Percentiles rank a stretch among this genome's conserved stretches.
phyloP scores from a whole-genome alignment of 2,329 filamentous ascomycete species.

The Cladosporium sp. region DNA sequence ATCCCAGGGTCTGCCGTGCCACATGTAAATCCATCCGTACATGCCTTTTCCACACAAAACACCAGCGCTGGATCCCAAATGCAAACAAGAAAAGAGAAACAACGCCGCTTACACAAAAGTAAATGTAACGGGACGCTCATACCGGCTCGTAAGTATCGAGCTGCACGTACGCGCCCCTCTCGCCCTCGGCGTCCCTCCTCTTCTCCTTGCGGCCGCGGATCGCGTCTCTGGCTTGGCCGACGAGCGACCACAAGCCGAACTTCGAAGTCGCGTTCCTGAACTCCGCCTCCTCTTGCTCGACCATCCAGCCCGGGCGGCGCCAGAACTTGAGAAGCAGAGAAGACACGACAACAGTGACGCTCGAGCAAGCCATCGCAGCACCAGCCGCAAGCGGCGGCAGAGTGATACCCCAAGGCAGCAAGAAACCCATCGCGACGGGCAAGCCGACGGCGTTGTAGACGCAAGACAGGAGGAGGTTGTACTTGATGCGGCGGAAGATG shows the following conservation, averaged over 20 bases:
- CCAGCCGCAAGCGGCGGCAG: constrained; percentile 92
- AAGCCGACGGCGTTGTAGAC: constrained; percentile 87
- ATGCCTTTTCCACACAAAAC: background rate
- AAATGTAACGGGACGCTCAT: constrained; percentile 11
- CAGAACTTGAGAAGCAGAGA: constrained; percentile 81
- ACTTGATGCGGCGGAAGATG: constrained; percentile 88
- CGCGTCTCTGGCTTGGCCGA: constrained; percentile 16
- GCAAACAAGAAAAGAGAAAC: background rate
- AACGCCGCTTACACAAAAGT: background rate
- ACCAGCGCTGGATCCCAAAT: background rate
- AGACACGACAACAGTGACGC: constrained; percentile 81
- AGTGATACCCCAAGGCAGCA: constrained; percentile 80
- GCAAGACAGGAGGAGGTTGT: constrained; percentile 90
- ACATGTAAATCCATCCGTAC: background rate
- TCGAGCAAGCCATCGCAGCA: constrained; percentile 86
- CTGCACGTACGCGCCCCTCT: constrained; percentile 40
- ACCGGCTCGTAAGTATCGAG: constrained; percentile 35
- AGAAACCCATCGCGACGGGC: constrained; percentile 94
- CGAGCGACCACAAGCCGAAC: constrained; percentile 10
- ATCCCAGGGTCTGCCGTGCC: background rate
- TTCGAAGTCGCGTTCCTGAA: constrained; percentile 4
- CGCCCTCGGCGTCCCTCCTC: constrained; percentile 31
- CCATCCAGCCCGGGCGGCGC: constrained; percentile 79
- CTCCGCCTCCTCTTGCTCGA: constrained; percentile 19
- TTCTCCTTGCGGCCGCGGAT: constrained; percentile 25